These are phyloP conservation scores for Colletotrichum tofieldiae DNA, from an alignment of 2,329 filamentous ascomycete species.

Conservation along the genomic window DNA sequence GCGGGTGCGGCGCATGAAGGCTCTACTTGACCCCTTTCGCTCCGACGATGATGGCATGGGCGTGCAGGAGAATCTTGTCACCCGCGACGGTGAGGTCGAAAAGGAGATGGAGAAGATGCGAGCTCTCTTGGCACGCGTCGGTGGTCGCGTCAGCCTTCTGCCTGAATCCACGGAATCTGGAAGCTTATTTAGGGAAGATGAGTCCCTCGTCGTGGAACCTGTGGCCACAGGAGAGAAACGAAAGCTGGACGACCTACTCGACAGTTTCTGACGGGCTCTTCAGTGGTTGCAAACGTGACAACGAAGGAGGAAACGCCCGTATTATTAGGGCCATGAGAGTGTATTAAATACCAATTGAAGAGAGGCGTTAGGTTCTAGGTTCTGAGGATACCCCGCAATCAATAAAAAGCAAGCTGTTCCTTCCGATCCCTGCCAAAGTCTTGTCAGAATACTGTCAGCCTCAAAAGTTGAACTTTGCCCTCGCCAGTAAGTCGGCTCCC, in stretches of 20 bases:
- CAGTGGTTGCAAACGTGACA: too few relatives aligned
- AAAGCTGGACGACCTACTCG: conserved; percentile 61
- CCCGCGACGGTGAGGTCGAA: conserved; percentile 76
- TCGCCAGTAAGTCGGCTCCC: neutral
- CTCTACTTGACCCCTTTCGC: conserved; percentile 66
- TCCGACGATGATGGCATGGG: conserved; percentile 51
- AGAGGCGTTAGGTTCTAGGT: conserved; percentile 35
- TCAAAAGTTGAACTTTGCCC: neutral
- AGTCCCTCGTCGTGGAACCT: conserved; percentile 51
- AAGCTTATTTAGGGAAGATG: conserved; percentile 43
- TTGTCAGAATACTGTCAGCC: too few relatives aligned
- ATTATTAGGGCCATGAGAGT: neutral
- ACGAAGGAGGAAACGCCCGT: neutral
- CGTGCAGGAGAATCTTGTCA: conserved; percentile 78
- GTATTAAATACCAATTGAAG: neutral
- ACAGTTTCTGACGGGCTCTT: conserved; percentile 48
- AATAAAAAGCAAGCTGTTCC: neutral
- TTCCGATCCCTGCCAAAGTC: neutral
- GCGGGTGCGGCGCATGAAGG: conserved; percentile 64
- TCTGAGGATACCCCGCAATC: conserved; percentile 31
- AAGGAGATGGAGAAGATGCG: conserved; percentile 78
- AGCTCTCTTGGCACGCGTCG: conserved; percentile 73
- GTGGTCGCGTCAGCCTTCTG: conserved; percentile 64
- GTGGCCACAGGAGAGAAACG: conserved; percentile 58
- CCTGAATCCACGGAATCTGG: conserved; percentile 45